Evolutionary conservation across 495 filamentous ascomycete species (phyloP), one percentile per base, ranked within the genome.

Genomic region (Sordaria brevicollis): DNA sequence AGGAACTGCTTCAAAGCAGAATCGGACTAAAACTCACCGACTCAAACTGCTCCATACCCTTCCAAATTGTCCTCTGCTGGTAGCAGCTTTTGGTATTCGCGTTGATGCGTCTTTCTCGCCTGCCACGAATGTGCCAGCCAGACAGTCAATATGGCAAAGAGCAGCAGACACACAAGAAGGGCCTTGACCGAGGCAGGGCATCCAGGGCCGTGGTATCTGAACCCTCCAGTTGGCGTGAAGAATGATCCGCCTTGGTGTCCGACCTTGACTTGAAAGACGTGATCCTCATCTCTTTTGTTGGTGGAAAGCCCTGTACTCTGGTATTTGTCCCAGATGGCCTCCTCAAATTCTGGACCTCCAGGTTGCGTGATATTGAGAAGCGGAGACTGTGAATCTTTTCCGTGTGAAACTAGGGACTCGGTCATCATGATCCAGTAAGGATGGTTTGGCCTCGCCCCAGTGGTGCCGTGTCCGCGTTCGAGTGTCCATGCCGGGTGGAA

Each of bases 311-410:
- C 65, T 2, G 38, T 13, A 66, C n/a, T n/a, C n/a, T 78, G 74
- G 71, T 92, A 92, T 75, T 91, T 83, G 73, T 90, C 89, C 93
- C 92, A 95, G 67, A 93, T 86, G 17, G 93, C 88, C 35, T 88
- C 90, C 66, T 93, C 81, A 81, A 93, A 95, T 67, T 94, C 82
- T 10, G 92, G 93, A 17, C 93, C 93, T 4, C 92, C 93, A 9
- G 87, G 86, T 72, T 91, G 93, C 90, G 93, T 95, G 71, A 96
- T 89, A 15, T 90, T 93, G 72, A 96, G 89, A 76, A 95, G 94
- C 2, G 92, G 92, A 33, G 93, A 83, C 31, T 87, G 77, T 90
- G 91, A 96, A 74, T 87, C 88, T 69, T 87, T 86, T 74, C 93
- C 87, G 77, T 93, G 94, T 4, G 82, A 75, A 69, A 88, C 83